Base-by-base conservation (phyloP, 2,329 filamentous ascomycete genomes). In the Calonectria fujianensis region DNA sequence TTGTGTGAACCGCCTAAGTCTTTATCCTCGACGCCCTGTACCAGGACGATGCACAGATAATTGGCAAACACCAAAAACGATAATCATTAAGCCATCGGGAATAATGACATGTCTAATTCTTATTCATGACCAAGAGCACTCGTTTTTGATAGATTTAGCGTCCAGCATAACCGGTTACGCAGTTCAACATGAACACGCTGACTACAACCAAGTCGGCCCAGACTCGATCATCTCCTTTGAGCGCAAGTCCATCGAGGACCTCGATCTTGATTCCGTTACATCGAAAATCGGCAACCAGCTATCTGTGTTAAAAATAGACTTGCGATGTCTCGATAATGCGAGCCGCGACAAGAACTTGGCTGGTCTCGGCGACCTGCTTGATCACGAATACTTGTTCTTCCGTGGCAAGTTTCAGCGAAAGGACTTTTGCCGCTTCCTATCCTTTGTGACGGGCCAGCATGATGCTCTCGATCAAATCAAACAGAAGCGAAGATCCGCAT, bases 311-410 rank as follows among this genome's bases (percentile, higher is more conserved):
- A 64, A 18, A 18, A 63, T 73, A 41, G 63, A 52, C 2, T 29
- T 73, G 45, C 32, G 65, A 54, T 69, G 70, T 16, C 14, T 73
- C 11, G 65, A 51, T 27, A n/a, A 20, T 16, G 24, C 20, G 10
- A 39, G n/a, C 27, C 9, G 14, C 51, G 18, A 18, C 20, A 13
- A 16, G 5, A 45, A 31, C 18, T 16, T 16, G 16, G 24, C n/a
- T 18, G 35, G 8, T 11, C 16, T 27, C 8, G 14, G 39, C 20
- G 41, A 69, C 7, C 9, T n/a, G 11, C 66, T 72, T 27, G 65
- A 76, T 24, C 72, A 76, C 29, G 74, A 76, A 35, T 76, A 76
- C 39, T 61, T 72, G 1, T 76, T 76, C 51, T 48, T 50, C 31
- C 51, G 51, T 4, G 51, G 41, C 14, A 76, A 63, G 29, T 74